These are phyloP conservation scores for Lipomyces kockii DNA, from an alignment of 805 yeast genomes.

Conservation along the genomic window DNA sequence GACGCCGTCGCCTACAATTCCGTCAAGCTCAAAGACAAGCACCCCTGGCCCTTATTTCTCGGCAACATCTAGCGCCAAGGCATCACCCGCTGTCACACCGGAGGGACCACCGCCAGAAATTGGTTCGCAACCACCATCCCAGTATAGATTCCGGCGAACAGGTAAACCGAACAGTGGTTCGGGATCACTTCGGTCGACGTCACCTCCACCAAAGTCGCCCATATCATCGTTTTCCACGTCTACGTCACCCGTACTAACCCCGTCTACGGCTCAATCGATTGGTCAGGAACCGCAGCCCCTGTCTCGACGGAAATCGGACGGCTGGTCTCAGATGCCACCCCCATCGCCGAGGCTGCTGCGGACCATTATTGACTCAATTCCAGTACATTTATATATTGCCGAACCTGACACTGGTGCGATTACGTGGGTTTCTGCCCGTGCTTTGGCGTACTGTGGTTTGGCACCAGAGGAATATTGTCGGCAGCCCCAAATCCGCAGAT, in stretches of 20 bases:
- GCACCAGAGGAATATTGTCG: slow-evolving; percentile 39
- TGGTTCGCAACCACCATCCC: not conserved
- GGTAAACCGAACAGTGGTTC: not conserved
- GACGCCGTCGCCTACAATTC: not conserved
- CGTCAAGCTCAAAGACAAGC: not conserved
- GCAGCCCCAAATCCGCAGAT: slow-evolving; percentile 30
- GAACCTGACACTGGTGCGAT: slow-evolving; percentile 42
- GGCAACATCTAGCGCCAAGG: slow-evolving; percentile 4
- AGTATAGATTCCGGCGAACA: slow-evolving; percentile 1
- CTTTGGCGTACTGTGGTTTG: slow-evolving; percentile 43
- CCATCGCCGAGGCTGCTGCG: slow-evolving; percentile 36
- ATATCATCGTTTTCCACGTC: slow-evolving; percentile 29
- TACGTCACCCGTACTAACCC: slow-evolving; percentile 15
- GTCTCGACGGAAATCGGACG: slow-evolving; percentile 1
- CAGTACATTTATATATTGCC: slow-evolving; percentile 45
- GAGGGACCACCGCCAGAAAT: not conserved
- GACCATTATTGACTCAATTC: slow-evolving; percentile 45
- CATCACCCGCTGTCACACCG: slow-evolving; percentile 19
- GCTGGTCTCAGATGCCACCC: slow-evolving; percentile 15
- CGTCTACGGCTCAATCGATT: slow-evolving; percentile 1
- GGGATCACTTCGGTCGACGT: slow-evolving; percentile 5
- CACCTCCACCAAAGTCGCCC: slow-evolving; percentile 34
- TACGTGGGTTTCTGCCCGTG: slow-evolving; percentile 44
- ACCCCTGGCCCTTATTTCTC: slow-evolving; percentile 16
- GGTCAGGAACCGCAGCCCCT: slow-evolving; percentile 27